phyloP scores from a whole-genome alignment of 176 grass and related monocot species.

The Zea mays region Zm-B73-REFERENCE-NAM-5.0 NC_050096.1:4301501-4302000 shows the following conservation, averaged over 20 bases:
- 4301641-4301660: slow-evolving; percentile 52
- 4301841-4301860: too few relatives aligned
- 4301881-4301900: slow-evolving; percentile 42
- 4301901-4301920: slow-evolving; percentile 32
- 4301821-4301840: too few relatives aligned
- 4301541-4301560: slow-evolving; percentile 54
- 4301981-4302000: slow-evolving; percentile 28
- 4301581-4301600: slow-evolving; percentile 56
- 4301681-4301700: slow-evolving; percentile 11
- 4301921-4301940: slow-evolving; percentile 38
- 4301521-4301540: slow-evolving; percentile 29
- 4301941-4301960: background rate
- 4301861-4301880: slow-evolving; percentile 46
- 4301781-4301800: too few relatives aligned
- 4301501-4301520: slow-evolving; percentile 27
- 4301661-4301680: slow-evolving; percentile 26
- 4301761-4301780: slow-evolving; percentile 8
- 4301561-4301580: slow-evolving; percentile 38
- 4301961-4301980: slow-evolving; percentile 16
- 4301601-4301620: slow-evolving; percentile 45
- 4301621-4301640: slow-evolving; percentile 53
- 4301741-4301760: slow-evolving; percentile 21
- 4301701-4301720: slow-evolving; percentile 4
- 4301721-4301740: slow-evolving; percentile 9
- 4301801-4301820: too few relatives aligned